A percentile compares a stretch with the other conserved stretches of the same genome.
Conservation (phyloP, 805 yeast genomes). For the Ogataea pignaliae region DNA sequence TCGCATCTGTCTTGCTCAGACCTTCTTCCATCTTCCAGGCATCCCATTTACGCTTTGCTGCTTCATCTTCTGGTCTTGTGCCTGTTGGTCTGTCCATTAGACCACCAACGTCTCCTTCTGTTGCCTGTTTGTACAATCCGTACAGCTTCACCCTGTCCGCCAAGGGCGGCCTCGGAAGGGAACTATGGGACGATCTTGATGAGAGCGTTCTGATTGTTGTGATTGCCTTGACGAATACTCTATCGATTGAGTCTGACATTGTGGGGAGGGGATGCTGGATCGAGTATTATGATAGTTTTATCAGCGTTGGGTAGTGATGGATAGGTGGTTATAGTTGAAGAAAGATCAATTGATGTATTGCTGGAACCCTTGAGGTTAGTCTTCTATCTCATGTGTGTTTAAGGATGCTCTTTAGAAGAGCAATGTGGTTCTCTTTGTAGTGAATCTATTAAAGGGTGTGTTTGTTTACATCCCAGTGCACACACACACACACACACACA, state of each 20-base stretch:
- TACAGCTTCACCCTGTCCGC: constrained; percentile 64
- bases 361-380: too few relatives aligned
- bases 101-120: constrained; percentile 77
- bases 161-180: constrained; percentile 74
- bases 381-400: too few relatives aligned
- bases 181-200: constrained; percentile 54
- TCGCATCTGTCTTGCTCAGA: constrained; percentile 63
- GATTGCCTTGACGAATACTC: constrained; percentile 79
- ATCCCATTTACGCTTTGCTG: constrained; percentile 73
- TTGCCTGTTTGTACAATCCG: constrained; percentile 85
- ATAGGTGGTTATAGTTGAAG: too few relatives aligned
- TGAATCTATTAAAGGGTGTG: too few relatives aligned
- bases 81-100: constrained; percentile 66
- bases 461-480: too few relatives aligned
- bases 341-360: too few relatives aligned
- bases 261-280: neutral
- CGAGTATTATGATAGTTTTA: too few relatives aligned
- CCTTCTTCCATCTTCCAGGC: constrained; percentile 82
- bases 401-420: too few relatives aligned
- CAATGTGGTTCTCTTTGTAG: too few relatives aligned
- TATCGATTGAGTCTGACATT: constrained; percentile 60
- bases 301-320: too few relatives aligned
- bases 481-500: too few relatives aligned
- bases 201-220: constrained; percentile 73
- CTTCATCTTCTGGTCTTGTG: constrained; percentile 53